These are phyloP conservation scores for Pezicula radicicola DNA, from an alignment of 2,329 filamentous ascomycete species.

Conservation along the genomic window DNA sequence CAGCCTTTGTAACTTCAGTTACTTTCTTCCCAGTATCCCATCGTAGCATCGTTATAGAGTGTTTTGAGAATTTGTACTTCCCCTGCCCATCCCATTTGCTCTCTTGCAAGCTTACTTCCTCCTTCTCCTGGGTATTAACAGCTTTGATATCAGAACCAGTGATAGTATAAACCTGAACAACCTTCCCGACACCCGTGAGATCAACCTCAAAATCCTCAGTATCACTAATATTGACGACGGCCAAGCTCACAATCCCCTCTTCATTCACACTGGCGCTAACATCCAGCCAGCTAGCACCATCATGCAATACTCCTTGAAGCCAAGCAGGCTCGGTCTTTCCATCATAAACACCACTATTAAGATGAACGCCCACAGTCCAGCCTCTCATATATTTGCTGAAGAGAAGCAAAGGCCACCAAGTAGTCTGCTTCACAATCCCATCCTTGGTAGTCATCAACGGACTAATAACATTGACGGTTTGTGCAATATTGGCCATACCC, in stretches of 20 bases:
- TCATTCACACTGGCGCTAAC: slow-evolving; percentile 58
- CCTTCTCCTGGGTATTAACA: slow-evolving; percentile 59
- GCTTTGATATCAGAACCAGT: slow-evolving; percentile 53
- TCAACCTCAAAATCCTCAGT: slow-evolving; percentile 55
- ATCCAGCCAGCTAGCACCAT: slow-evolving; percentile 65
- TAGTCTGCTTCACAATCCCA: slow-evolving; percentile 60
- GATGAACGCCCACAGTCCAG: slow-evolving; percentile 62
- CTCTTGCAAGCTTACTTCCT: slow-evolving; percentile 60
- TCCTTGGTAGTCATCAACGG: slow-evolving; percentile 60
- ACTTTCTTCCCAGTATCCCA: slow-evolving; percentile 35
- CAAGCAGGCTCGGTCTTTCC: slow-evolving; percentile 65
- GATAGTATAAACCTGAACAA: slow-evolving; percentile 61
- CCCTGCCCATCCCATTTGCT: slow-evolving; percentile 62
- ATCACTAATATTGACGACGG: slow-evolving; percentile 71
- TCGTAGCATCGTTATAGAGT: slow-evolving; percentile 66
- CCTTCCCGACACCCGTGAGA: slow-evolving; percentile 52
- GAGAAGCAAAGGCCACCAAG: slow-evolving; percentile 60
- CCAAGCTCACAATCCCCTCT: slow-evolving; percentile 61
- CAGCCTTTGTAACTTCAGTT: slow-evolving; percentile 17
- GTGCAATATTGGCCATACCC: slow-evolving; percentile 66
- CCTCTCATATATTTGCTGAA: slow-evolving; percentile 72
- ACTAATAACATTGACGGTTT: slow-evolving; percentile 66
- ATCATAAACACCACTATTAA: slow-evolving; percentile 59
- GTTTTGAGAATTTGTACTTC: slow-evolving; percentile 63
- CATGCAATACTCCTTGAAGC: slow-evolving; percentile 62